Evolutionary conservation across 352 stramenopile species (phyloP).

Genomic region (Phytophthora palmivora): DNA sequence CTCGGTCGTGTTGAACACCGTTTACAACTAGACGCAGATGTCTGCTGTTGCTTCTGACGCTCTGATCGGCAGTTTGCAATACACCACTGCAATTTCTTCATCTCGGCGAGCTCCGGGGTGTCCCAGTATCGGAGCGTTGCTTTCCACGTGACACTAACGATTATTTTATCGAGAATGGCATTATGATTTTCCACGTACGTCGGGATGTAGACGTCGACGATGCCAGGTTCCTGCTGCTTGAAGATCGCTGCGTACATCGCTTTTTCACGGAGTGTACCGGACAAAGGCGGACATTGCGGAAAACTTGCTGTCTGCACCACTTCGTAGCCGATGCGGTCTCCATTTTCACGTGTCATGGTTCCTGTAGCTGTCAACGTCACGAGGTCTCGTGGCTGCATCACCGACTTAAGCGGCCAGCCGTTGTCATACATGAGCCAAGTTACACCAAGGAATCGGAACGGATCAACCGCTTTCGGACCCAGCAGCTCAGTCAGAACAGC

Average conservation of each 20-base stretch:
- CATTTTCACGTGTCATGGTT: slow-evolving; percentile 32
- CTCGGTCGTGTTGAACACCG: slow-evolving; percentile 13
- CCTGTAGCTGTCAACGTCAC: slow-evolving; percentile 41
- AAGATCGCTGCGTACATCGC: slow-evolving; percentile 36
- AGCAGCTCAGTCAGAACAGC: slow-evolving; percentile 35
- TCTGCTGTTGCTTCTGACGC: slow-evolving; percentile 15
- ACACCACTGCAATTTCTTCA: slow-evolving; percentile 37
- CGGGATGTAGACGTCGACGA: slow-evolving; percentile 31
- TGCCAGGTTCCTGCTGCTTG: slow-evolving; percentile 25
- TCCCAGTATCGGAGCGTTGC: slow-evolving; percentile 24
- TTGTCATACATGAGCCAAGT: slow-evolving; percentile 42
- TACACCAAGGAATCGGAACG: slow-evolving; percentile 43
- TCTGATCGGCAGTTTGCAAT: slow-evolving; percentile 11
- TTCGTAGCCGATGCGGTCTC: slow-evolving; percentile 56
- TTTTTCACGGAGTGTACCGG: slow-evolving; percentile 23
- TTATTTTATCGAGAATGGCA: slow-evolving; percentile 22
- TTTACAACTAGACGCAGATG: slow-evolving; percentile 11
- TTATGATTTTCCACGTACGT: slow-evolving; percentile 26
- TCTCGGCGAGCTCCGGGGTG: slow-evolving; percentile 20
- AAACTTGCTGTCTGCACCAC: slow-evolving; percentile 50
- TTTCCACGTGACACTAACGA: slow-evolving; percentile 18
- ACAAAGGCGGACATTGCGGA: slow-evolving; percentile 17
- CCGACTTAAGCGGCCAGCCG: slow-evolving; percentile 25
- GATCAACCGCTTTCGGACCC: slow-evolving; percentile 35
- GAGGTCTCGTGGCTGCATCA: slow-evolving; percentile 44